These are phyloP conservation scores for Cryomyces antarcticus DNA, from an alignment of 495 filamentous ascomycete species.

Conservation along the genomic window DNA sequence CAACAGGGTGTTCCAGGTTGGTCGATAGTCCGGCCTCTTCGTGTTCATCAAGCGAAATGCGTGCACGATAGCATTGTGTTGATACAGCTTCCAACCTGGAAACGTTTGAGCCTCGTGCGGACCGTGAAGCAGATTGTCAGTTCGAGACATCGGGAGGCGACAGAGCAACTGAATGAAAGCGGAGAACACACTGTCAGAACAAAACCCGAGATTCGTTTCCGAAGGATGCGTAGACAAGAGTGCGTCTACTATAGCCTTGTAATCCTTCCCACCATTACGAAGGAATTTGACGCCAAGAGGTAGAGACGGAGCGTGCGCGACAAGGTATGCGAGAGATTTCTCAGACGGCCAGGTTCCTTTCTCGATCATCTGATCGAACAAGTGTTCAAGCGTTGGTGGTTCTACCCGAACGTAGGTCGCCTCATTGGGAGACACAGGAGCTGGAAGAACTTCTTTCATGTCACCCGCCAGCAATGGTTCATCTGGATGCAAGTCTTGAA, in stretches of 20 bases:
- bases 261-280: conserved; percentile 16
- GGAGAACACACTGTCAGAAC: conserved; percentile 22
- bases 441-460: conserved; percentile 32
- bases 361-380: conserved; percentile 32
- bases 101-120: not conserved
- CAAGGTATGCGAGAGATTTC: conserved; percentile 26
- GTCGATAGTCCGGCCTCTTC: conserved; percentile 15
- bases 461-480: conserved; percentile 34
- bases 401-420: conserved; percentile 34
- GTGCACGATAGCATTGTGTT: conserved; percentile 18
- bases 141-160: conserved; percentile 11
- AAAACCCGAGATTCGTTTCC: conserved; percentile 9
- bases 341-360: conserved; percentile 24
- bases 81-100: conserved; percentile 8
- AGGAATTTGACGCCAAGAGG: conserved; percentile 24
- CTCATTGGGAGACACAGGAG: conserved; percentile 35
- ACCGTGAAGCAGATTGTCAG: not conserved
- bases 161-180: conserved; percentile 29
- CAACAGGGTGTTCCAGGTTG: conserved; percentile 20
- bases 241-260: conserved; percentile 14
- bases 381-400: conserved; percentile 31
- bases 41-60: conserved; percentile 23
- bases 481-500: conserved; percentile 1
- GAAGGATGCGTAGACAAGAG: conserved; percentile 5
- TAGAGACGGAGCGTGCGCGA: conserved; percentile 24